A percentile compares a stretch with the other conserved stretches of the same genome.
Evolutionary conservation across 176 grass and related monocot genomes (phyloP).

Genomic region (Canna indica): DNA sequence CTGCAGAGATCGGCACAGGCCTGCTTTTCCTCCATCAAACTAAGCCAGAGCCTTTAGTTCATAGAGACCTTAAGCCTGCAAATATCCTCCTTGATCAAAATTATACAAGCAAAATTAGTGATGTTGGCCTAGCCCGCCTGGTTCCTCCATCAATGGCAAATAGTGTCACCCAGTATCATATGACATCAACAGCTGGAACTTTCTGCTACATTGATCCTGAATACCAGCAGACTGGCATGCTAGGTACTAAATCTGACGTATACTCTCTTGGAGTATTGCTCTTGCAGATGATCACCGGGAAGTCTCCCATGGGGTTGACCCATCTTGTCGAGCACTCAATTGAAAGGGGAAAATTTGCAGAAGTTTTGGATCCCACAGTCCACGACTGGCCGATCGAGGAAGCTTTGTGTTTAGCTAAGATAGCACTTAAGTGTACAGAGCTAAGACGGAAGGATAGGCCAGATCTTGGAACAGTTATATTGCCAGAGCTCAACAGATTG

Average conservation of each 20-base stretch:
- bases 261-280: conserved; percentile 39
- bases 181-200: conserved; percentile 34
- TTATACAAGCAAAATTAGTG: conserved; percentile 43
- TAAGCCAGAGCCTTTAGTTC: conserved; percentile 35
- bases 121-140: conserved; percentile 38
- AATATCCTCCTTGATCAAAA: conserved; percentile 37
- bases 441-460: conserved; percentile 33
- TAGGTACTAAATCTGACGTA: conserved; percentile 35
- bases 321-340: conserved; percentile 18
- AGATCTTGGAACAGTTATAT: conserved; percentile 24
- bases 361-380: conserved; percentile 30
- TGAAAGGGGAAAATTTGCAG: conserved; percentile 12
- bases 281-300: conserved; percentile 32
- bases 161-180: conserved; percentile 28
- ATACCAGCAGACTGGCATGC: conserved; percentile 41
- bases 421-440: conserved; percentile 30
- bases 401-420: conserved; percentile 13
- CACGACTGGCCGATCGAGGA: conserved; percentile 32
- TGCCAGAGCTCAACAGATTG: conserved; percentile 34
- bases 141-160: conserved; percentile 28
- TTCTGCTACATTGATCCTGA: conserved; percentile 48
- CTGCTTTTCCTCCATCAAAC: conserved; percentile 42
- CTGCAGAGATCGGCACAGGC: conserved; percentile 33
- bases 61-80: conserved; percentile 35
- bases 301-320: conserved; percentile 30